phyloP scores from a whole-genome alignment of 129 eudicot species.

The sunflower (Helianthus annuus) region DNA sequence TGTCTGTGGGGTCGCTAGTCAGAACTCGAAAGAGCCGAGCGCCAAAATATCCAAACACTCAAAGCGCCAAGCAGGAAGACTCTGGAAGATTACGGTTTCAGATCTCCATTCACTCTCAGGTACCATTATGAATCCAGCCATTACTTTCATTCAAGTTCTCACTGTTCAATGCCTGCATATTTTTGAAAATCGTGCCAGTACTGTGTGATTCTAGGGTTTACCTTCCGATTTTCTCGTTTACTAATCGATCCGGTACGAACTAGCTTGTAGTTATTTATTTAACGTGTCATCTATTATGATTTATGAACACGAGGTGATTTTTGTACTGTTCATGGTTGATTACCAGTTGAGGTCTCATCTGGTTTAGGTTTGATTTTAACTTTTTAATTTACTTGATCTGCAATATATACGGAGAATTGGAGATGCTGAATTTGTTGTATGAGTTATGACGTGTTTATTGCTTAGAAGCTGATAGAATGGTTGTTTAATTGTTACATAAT shows the following conservation, averaged over 20 bases:
- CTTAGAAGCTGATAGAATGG: neutral
- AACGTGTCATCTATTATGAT: too few species aligned
- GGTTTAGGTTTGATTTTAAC: constrained; percentile 1
- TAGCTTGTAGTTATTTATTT: neutral
- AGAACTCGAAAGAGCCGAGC: neutral
- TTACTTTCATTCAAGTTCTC: neutral
- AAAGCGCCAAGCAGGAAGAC: neutral
- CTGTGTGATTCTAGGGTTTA: constrained; percentile 1
- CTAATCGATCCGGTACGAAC: neutral
- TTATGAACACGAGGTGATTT: too few species aligned
- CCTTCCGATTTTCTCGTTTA: neutral
- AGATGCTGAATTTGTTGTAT: neutral
- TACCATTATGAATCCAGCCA: neutral
- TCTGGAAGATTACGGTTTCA: neutral
- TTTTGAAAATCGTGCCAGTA: neutral
- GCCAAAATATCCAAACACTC: neutral
- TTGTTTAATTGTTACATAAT: neutral
- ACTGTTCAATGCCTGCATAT: neutral
- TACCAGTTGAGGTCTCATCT: constrained; percentile 3
- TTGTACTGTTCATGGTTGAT: neutral
- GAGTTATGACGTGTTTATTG: neutral
- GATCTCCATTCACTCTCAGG: neutral
- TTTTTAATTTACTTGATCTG: neutral
- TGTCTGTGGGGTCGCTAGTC: neutral
- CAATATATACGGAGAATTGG: neutral